Percentiles rank a stretch among this genome's conserved stretches.
Conservation (phyloP, 2,329 filamentous ascomycete species). For the Purpureocillium lavendulum region DNA sequence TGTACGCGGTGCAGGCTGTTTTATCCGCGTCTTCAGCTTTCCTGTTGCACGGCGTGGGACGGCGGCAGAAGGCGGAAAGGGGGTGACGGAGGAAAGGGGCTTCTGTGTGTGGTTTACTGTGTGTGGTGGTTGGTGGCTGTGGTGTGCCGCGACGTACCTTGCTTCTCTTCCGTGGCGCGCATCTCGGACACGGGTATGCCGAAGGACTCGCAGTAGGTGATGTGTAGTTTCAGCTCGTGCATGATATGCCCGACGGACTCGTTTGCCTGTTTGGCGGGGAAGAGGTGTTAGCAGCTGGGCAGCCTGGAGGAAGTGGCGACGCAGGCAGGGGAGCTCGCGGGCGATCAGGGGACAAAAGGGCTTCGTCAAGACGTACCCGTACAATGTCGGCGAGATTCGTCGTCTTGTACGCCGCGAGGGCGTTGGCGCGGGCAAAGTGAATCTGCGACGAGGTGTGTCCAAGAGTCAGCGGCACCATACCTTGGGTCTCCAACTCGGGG, state of each 20-base stretch:
- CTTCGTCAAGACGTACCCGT: slow-evolving; percentile 55
- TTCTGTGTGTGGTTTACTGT: too few relatives aligned
- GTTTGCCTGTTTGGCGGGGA: slow-evolving; percentile 16
- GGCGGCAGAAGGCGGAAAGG: too few relatives aligned
- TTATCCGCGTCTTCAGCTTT: not conserved
- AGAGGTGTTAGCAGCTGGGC: not conserved
- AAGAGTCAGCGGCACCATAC: too few relatives aligned
- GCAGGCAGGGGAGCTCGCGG: too few relatives aligned
- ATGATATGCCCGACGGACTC: slow-evolving; percentile 68
- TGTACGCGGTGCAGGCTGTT: slow-evolving; percentile 71
- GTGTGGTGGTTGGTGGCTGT: too few relatives aligned
- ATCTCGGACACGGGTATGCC: slow-evolving; percentile 69
- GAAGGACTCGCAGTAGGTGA: slow-evolving; percentile 74
- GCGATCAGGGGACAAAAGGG: too few relatives aligned
- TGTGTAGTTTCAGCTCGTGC: slow-evolving; percentile 71
- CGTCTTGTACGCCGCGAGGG: slow-evolving; percentile 78
- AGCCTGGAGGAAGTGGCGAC: not conserved
- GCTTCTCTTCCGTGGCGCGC: slow-evolving; percentile 62
- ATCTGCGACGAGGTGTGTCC: slow-evolving; percentile 36
- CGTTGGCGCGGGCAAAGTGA: slow-evolving; percentile 82
- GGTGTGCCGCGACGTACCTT: too few relatives aligned
- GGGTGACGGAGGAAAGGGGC: too few relatives aligned
- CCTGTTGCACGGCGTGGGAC: too few relatives aligned
- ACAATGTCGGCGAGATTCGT: slow-evolving; percentile 65
- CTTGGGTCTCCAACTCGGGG: not conserved